Evolutionary conservation across 768 basidiomycete species (phyloP).

Genomic region (Naematelia encephala): DNA sequence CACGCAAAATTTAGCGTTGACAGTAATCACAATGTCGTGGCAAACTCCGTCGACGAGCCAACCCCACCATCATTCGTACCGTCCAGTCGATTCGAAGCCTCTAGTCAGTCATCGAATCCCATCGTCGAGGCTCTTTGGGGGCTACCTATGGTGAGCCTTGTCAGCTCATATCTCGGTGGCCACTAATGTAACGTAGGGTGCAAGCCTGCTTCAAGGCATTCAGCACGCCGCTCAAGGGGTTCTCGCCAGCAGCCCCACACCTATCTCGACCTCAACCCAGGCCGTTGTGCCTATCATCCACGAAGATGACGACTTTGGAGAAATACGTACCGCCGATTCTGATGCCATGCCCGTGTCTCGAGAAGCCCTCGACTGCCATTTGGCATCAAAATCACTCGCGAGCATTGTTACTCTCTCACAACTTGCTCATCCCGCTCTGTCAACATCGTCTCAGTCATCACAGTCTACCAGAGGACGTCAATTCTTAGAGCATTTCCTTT

Average conservation of each 20-base stretch:
- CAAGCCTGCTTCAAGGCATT: not conserved
- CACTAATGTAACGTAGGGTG: not conserved
- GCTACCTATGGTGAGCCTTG: slow-evolving; percentile 61
- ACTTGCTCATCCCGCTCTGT: not conserved
- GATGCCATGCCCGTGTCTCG: slow-evolving; percentile 38
- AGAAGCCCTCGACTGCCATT: slow-evolving; percentile 31
- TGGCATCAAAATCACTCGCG: not conserved
- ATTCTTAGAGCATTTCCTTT: slow-evolving; percentile 13
- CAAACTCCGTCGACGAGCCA: no score
- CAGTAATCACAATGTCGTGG: no score
- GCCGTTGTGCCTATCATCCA: slow-evolving; percentile 1
- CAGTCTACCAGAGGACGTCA: not conserved
- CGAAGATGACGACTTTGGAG: slow-evolving; percentile 46
- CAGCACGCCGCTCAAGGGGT: not conserved
- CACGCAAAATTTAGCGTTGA: not conserved
- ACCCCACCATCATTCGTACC: no score
- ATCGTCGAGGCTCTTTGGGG: slow-evolving; percentile 59
- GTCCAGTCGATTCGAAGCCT: no score
- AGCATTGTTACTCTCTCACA: not conserved
- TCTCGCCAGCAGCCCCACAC: not conserved
- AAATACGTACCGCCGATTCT: slow-evolving; percentile 36
- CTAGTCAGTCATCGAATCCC: not conserved
- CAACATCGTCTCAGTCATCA: not conserved
- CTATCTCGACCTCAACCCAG: not conserved
- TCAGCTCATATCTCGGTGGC: not conserved